Conservation (phyloP, 768 basidiomycete species). For the Lentinula guzmanii region DNA sequence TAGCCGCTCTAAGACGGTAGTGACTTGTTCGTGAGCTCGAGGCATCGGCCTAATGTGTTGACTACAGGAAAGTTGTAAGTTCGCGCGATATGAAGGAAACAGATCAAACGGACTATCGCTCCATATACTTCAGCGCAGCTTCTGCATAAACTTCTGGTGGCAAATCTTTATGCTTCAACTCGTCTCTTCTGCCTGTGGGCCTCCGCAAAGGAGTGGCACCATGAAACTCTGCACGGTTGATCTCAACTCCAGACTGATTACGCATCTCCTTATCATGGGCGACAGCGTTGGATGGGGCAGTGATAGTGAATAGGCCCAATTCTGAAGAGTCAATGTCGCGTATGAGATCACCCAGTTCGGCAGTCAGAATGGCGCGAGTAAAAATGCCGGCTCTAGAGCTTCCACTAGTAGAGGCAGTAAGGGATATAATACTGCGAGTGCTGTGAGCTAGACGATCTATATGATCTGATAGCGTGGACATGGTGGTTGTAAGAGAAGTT, state of each 20-base stretch:
- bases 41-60: conserved; percentile 45
- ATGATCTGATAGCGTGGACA: conserved; percentile 58
- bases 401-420: conserved; percentile 30
- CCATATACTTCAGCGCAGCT: conserved; percentile 71
- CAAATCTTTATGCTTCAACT: conserved; percentile 33
- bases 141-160: conserved; percentile 74
- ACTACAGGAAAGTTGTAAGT: conserved; percentile 15
- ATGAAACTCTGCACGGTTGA: conserved; percentile 60
- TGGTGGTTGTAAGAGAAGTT: conserved; percentile 13
- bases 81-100: not conserved
- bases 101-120: conserved; percentile 57
- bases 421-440: conserved; percentile 44
- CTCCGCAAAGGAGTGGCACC: conserved; percentile 68
- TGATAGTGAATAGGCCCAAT: conserved; percentile 68
- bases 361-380: conserved; percentile 56
- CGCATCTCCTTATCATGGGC: conserved; percentile 26
- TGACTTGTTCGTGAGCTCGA: conserved; percentile 39
- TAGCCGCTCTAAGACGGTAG: conserved; percentile 33
- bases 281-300: conserved; percentile 19
- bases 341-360: conserved; percentile 67
- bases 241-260: conserved; percentile 26
- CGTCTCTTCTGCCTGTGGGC: conserved; percentile 32
- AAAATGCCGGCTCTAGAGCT: conserved; percentile 38
- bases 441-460: conserved; percentile 58
- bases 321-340: conserved; percentile 77